phyloP scores from a whole-genome alignment of 2,329 filamentous ascomycete species.

The Penicillium sp. region DNA sequence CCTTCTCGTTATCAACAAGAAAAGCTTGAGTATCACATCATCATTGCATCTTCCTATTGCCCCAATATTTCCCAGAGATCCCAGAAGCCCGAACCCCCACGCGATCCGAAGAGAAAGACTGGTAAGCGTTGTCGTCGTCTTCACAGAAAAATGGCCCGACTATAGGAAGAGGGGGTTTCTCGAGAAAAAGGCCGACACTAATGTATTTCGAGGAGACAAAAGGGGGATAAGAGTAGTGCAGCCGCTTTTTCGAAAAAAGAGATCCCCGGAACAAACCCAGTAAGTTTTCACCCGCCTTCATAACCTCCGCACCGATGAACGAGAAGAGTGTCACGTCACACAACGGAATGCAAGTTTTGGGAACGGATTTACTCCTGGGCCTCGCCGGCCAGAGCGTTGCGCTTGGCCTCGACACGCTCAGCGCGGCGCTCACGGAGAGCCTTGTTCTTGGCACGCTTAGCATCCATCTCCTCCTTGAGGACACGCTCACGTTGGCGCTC shows the following conservation, averaged over 20 bases:
- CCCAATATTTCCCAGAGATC: conserved; percentile 29
- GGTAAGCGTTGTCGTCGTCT: conserved; percentile 22
- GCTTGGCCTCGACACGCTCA: conserved; percentile 91
- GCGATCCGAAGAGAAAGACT: conserved; percentile 22
- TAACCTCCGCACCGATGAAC: conserved; percentile 46
- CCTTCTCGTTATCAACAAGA: conserved; percentile 40
- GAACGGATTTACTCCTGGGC: conserved; percentile 54
- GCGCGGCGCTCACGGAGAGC: conserved; percentile 97
- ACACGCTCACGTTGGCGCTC: conserved; percentile 96
- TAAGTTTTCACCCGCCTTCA: conserved; percentile 34
- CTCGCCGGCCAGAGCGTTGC: conserved; percentile 80
- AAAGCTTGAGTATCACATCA: conserved; percentile 40
- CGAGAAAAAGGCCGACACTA: conserved; percentile 31
- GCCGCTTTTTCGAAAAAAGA: conserved; percentile 40
- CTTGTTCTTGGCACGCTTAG: conserved; percentile 99
- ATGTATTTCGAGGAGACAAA: conserved; percentile 21
- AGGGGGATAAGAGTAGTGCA: conserved; percentile 37
- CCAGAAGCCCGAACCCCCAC: conserved; percentile 30
- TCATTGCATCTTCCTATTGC: conserved; percentile 37
- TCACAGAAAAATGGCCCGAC: conserved; percentile 13
- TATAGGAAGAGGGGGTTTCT: conserved; percentile 22
- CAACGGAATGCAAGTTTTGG: conserved; percentile 36
- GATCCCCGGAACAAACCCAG: conserved; percentile 37
- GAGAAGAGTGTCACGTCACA: conserved; percentile 37
- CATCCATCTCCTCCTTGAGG: conserved; percentile 99